Base-by-base conservation (phyloP, 179 eudicot genomes). In the Beta macrorhiza region DNA sequence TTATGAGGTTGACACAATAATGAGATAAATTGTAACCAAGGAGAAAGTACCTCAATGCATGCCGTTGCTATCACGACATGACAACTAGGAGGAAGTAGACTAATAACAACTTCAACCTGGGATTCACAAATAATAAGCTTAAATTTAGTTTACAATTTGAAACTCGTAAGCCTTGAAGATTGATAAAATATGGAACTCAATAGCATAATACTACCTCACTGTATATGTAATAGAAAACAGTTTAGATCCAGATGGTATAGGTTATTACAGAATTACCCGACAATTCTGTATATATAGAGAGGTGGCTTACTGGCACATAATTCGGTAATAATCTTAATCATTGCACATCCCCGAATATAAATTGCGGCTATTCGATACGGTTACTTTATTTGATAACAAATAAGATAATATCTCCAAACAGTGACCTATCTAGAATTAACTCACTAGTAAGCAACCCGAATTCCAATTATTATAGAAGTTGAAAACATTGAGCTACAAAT, bases 31-130 rank as follows among this genome's bases (percentile, higher is more conserved):
- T 67, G 51, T 19, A 55, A 14, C 29, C 59, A 74, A 82, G 75
- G 45, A 64, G 44, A 78, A 68, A 65, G 47, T 91, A 95, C 99
- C 99, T 93, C 79, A 68, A 95, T 90, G 81, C 98, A 96, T 47
- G 93, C 91, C 72, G 84, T 87, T 72, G 98, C 99, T 75, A 96
- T 85, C 61, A 77, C 84, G 82, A 61, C 68, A 81, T 96, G 99
- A 86, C 93, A 93, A 82, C 93, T 91, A 70, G 98, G 82, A 56
- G 99, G 99, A 77, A 96, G 91, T 81, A 95, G 89, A 87, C 99
- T 96, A 82, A 93, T 92, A 79, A 96, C 99, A 72, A 92, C 93
- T 80, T 96, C 98, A 79, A 84, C 98, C 99, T 96, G 91, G 90
- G 81, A 82, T 64, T 20, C 13, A 80, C 37, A 63, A 69, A 69